Evolutionary conservation across 331 rosid species (phyloP), one percentile per base, ranked within the genome.

Genomic region (Phaseolus coccineus): DNA sequence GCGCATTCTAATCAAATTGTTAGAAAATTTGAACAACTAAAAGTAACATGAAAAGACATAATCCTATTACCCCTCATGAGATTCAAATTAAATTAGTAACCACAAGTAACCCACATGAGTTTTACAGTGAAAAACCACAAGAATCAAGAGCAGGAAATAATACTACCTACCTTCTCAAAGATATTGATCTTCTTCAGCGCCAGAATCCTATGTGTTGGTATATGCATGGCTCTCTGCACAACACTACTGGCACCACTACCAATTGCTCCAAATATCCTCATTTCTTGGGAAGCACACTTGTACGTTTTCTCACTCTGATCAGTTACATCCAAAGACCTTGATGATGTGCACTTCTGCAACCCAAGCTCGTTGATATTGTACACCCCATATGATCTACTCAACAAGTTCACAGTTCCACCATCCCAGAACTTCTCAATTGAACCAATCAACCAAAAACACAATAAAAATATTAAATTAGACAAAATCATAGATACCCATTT

Each of bases 181-280:
- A 95, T 95, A 56, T 95, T 95, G 70, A 95, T 95, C 90, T 93
- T 95, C 92, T 93, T 95, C 52, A 95, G 69, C 0, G 99, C 99
- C 48, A 95, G 74, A 76, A 95, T 89, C 71, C 94, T 89, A 79
- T 95, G 98, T 3, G 83, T 87, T 42, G 97, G 97, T 64, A 95
- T 90, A 80, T 95, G 99, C 13, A 95, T 88, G 74, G 97, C 99
- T 87, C 97, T 93, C 89, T 95, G 97, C 40, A 95, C 99, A 78
- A 95, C 87, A 78, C 97, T 92, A 70, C 98, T 95, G 12, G 99
- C 99, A 14, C 99, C 99, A 72, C 97, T 90, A 48, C 98, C 98
- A 4, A 94, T 95, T 31, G 97, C 97, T 77, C 99, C 99, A 87
- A 92, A 95, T 74, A 93, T 84, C 73, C 94, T 88, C 97, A 93